These are phyloP conservation scores for Daldinia decipiens DNA, from an alignment of 495 filamentous ascomycete genomes.

Conservation along the genomic window DNA sequence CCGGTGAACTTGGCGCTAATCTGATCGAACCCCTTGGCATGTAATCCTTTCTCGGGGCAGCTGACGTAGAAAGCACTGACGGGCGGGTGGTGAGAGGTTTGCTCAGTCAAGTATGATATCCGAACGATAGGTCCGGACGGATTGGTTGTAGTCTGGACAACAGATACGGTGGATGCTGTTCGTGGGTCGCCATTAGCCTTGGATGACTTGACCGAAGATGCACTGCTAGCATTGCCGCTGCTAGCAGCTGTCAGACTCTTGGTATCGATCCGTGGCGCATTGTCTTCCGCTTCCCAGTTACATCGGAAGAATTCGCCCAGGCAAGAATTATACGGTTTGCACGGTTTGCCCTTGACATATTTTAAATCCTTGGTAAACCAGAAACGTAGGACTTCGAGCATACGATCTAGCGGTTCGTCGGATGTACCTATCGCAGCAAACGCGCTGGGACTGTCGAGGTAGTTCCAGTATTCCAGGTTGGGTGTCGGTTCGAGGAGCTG, in stretches of 20 bases:
- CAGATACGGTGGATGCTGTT: slow-evolving; percentile 56
- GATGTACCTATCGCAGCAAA: slow-evolving; percentile 97
- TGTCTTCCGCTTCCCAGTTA: slow-evolving; percentile 90
- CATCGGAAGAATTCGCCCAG: slow-evolving; percentile 98
- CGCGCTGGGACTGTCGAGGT: slow-evolving; percentile 93
- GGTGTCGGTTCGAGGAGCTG: slow-evolving; percentile 95
- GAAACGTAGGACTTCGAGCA: slow-evolving; percentile 91
- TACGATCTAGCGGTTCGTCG: slow-evolving; percentile 88
- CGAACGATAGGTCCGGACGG: slow-evolving; percentile 67
- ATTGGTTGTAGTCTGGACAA: slow-evolving; percentile 53
- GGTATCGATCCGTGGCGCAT: slow-evolving; percentile 62
- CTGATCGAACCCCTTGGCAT: slow-evolving; percentile 91
- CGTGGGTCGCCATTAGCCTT: slow-evolving; percentile 48
- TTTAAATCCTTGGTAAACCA: slow-evolving; percentile 99
- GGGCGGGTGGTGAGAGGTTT: slow-evolving; percentile 97
- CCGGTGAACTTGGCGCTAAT: slow-evolving; percentile 98
- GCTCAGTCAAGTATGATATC: slow-evolving; percentile 94
- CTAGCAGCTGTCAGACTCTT: slow-evolving; percentile 40
- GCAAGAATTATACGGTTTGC: slow-evolving; percentile 98
- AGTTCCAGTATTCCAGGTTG: slow-evolving; percentile 99
- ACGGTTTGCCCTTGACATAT: slow-evolving; percentile 97
- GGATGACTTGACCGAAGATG: slow-evolving; percentile 61
- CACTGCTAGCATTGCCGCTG: slow-evolving; percentile 54
- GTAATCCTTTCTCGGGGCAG: slow-evolving; percentile 90
- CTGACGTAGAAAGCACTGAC: slow-evolving; percentile 96